These are phyloP conservation scores for Solanum arcanum DNA, from an alignment of 257 asterid genomes.

Conservation along the genomic window DNA sequence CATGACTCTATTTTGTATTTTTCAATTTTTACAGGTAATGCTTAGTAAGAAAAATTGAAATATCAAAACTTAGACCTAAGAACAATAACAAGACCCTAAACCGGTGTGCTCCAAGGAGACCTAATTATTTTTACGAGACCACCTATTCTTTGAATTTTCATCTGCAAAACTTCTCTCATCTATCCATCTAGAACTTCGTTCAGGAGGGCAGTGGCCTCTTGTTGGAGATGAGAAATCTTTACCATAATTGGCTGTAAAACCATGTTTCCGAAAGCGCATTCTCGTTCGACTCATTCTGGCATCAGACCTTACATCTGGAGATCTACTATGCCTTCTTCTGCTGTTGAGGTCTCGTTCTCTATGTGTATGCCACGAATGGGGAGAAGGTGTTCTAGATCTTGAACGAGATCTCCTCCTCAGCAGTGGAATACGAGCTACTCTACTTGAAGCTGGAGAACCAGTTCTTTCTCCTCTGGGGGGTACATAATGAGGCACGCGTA, in stretches of 20 bases:
- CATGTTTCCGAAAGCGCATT: slow-evolving; percentile 31
- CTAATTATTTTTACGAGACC: slow-evolving; percentile 34
- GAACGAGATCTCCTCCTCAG: slow-evolving; percentile 56
- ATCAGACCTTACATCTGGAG: slow-evolving; percentile 63
- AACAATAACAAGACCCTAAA: neutral
- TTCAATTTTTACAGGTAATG: neutral
- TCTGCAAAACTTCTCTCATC: slow-evolving; percentile 33
- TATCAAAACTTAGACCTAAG: neutral
- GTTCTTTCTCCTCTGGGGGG: slow-evolving; percentile 43
- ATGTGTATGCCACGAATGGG: slow-evolving; percentile 48
- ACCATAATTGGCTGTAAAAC: slow-evolving; percentile 20
- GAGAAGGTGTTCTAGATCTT: slow-evolving; percentile 79
- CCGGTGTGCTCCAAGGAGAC: neutral
- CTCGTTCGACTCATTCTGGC: slow-evolving; percentile 40
- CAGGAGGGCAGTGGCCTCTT: slow-evolving; percentile 44
- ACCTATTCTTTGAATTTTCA: slow-evolving; percentile 28
- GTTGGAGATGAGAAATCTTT: slow-evolving; percentile 42
- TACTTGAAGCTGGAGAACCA: slow-evolving; percentile 38
- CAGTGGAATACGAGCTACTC: slow-evolving; percentile 15
- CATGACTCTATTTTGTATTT: neutral
- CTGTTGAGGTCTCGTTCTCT: slow-evolving; percentile 30
- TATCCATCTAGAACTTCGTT: slow-evolving; percentile 28
- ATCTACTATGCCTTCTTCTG: slow-evolving; percentile 46
- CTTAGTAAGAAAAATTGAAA: neutral
- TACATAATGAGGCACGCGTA: slow-evolving; percentile 26